Conservation (phyloP, 2,329 filamentous ascomycete genomes). For the Pestalotiopsis sp. region DNA sequence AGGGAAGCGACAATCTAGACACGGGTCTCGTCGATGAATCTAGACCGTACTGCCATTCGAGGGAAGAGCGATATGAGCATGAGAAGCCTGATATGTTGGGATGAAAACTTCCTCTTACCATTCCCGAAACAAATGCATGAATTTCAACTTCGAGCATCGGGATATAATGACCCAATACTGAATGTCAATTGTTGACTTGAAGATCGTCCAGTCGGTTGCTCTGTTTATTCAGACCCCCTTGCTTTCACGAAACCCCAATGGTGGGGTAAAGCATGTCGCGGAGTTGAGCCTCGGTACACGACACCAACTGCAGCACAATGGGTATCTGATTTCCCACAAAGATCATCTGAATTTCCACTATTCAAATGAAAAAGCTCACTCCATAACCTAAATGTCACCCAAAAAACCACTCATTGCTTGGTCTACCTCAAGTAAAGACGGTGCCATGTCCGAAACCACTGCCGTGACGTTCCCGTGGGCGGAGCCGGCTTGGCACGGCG, state of each 20-base stretch:
- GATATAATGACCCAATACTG: too few species aligned
- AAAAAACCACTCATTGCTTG: background rate
- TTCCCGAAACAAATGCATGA: background rate
- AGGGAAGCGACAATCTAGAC: too few species aligned
- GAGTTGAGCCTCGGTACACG: background rate
- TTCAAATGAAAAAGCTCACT: background rate
- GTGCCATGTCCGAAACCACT: background rate
- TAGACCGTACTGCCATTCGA: too few species aligned
- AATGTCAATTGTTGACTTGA: too few species aligned
- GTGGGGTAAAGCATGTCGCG: background rate
- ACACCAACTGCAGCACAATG: background rate
- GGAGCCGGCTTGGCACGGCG: conserved; percentile 24
- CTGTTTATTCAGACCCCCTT: background rate
- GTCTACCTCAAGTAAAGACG: background rate
- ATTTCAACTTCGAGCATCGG: too few species aligned
- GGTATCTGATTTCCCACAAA: background rate
- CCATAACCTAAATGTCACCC: too few species aligned
- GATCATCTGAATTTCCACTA: background rate
- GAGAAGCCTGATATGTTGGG: background rate
- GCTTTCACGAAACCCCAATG: background rate
- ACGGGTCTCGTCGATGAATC: too few species aligned
- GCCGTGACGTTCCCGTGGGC: conserved; percentile 20
- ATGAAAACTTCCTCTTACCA: background rate
- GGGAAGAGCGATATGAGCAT: too few species aligned
- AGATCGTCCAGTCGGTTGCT: background rate